phyloP scores from a whole-genome alignment of 2,329 filamentous ascomycete species.

The Hypoxylon sp. region DNA sequence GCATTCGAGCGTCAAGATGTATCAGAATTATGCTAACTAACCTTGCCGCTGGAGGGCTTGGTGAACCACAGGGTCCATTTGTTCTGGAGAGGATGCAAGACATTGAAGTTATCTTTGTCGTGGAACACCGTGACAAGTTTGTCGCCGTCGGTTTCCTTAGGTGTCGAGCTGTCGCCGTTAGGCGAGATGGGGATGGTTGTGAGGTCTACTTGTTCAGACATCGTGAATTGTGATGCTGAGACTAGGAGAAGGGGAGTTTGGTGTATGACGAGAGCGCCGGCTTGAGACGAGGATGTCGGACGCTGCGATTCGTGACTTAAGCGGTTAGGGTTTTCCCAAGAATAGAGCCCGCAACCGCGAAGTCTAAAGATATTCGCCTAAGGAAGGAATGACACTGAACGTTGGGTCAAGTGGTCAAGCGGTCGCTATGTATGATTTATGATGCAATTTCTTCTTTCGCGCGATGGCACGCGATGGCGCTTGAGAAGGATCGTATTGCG shows the following conservation, averaged over 20 bases:
- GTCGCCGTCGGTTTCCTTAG: slow-evolving; percentile 55
- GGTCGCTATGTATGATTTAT: not conserved
- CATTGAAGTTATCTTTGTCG: slow-evolving; percentile 98
- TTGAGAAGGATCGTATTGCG: slow-evolving; percentile 16
- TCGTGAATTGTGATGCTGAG: slow-evolving; percentile 47
- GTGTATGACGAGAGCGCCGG: not conserved
- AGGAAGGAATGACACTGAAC: slow-evolving; percentile 2
- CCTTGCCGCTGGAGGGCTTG: slow-evolving; percentile 96
- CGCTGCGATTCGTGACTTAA: slow-evolving; percentile 27
- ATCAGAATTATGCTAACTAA: slow-evolving; percentile 57
- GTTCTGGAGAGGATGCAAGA: slow-evolving; percentile 98
- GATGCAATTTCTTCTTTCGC: slow-evolving; percentile 17
- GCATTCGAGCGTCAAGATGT: slow-evolving; percentile 35
- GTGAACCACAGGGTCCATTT: slow-evolving; percentile 99
- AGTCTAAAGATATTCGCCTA: not conserved
- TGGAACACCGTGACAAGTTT: slow-evolving; percentile 95
- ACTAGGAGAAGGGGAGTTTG: not conserved
- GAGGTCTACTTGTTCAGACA: slow-evolving; percentile 73
- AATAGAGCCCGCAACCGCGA: not conserved
- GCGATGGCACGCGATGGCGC: slow-evolving; percentile 3
- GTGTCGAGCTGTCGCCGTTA: slow-evolving; percentile 68
- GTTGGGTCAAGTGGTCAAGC: not conserved
- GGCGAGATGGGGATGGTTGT: slow-evolving; percentile 77
- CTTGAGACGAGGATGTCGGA: slow-evolving; percentile 3
- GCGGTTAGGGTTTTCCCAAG: not conserved